Conservation (phyloP, 306 rosid species). For the Quercus gilva region DNA sequence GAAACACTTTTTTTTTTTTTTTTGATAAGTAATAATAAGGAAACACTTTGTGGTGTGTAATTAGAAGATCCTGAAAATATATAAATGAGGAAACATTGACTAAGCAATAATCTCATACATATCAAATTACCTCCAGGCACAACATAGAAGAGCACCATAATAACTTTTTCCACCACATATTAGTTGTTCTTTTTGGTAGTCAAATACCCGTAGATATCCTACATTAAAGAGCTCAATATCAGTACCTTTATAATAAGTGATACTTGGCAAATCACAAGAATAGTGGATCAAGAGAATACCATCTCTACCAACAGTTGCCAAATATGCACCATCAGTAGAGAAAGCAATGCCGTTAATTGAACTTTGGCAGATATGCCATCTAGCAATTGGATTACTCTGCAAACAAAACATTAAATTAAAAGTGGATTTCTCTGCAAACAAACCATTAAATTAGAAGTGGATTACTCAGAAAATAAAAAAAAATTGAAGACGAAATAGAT, state of each 20-base stretch:
- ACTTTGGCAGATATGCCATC: conserved; percentile 98
- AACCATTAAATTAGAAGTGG: not conserved
- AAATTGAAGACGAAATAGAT: too few species aligned
- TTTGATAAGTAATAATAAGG: not conserved
- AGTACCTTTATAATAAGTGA: not conserved
- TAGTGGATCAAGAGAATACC: conserved; percentile 42
- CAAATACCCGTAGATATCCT: conserved; percentile 96
- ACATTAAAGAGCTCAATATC: conserved; percentile 27
- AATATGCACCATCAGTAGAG: conserved; percentile 71
- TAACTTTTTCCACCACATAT: conserved; percentile 96
- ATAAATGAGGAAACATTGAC: not conserved
- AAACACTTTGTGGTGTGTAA: not conserved
- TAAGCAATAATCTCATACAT: conserved; percentile 22
- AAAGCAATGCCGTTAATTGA: conserved; percentile 79
- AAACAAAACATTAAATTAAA: not conserved
- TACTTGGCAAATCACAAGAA: conserved; percentile 2
- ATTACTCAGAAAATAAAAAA: not conserved
- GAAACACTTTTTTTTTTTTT: not conserved
- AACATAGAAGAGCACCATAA: conserved; percentile 93
- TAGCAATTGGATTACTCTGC: conserved; percentile 92
- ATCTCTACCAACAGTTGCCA: conserved; percentile 94
- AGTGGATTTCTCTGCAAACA: too few species aligned
- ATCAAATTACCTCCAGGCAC: conserved; percentile 68
- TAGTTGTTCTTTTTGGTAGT: conserved; percentile 85
- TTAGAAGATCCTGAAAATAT: not conserved